phyloP scores from a whole-genome alignment of 2,329 filamentous ascomycete species.

The Phoma sp. region DNA sequence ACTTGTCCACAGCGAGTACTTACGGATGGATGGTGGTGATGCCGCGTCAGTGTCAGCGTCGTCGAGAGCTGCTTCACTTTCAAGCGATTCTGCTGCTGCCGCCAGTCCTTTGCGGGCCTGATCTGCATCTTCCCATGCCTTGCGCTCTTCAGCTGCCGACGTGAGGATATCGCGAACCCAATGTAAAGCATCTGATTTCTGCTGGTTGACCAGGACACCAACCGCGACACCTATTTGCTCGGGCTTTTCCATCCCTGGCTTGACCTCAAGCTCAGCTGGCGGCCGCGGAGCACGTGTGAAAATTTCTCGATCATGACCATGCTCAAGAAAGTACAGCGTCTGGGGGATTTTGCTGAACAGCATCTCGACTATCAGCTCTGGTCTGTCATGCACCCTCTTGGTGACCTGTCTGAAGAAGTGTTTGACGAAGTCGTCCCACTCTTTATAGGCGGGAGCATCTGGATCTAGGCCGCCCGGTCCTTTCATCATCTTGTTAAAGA shows the following conservation, averaged over 20 bases:
- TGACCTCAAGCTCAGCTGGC: slow-evolving; percentile 84
- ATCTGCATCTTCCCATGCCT: slow-evolving; percentile 77
- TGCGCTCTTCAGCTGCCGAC: slow-evolving; percentile 73
- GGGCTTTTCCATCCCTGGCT: slow-evolving; percentile 67
- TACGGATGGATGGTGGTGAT: slow-evolving; percentile 55
- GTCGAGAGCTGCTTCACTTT: slow-evolving; percentile 39
- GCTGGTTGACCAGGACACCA: slow-evolving; percentile 78
- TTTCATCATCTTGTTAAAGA: slow-evolving; percentile 91
- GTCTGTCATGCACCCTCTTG: slow-evolving; percentile 84
- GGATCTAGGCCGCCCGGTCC: slow-evolving; percentile 78
- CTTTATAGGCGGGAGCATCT: slow-evolving; percentile 71
- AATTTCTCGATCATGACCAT: slow-evolving; percentile 84
- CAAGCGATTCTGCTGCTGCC: slow-evolving; percentile 42
- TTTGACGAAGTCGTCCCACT: slow-evolving; percentile 89
- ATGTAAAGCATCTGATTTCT: slow-evolving; percentile 74
- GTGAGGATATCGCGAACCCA: slow-evolving; percentile 80
- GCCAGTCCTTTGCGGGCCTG: slow-evolving; percentile 60
- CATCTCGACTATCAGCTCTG: slow-evolving; percentile 87
- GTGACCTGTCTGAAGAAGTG: slow-evolving; percentile 83
- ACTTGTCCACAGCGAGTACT: slow-evolving; percentile 15
- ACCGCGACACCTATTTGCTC: slow-evolving; percentile 81
- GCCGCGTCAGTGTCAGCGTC: slow-evolving; percentile 40
- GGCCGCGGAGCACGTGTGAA: slow-evolving; percentile 69
- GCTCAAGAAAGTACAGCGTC: slow-evolving; percentile 87
- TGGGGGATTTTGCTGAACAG: slow-evolving; percentile 90